phyloP scores from a whole-genome alignment of 768 basidiomycete genomes.

The Antrodiella citrinella region DNA sequence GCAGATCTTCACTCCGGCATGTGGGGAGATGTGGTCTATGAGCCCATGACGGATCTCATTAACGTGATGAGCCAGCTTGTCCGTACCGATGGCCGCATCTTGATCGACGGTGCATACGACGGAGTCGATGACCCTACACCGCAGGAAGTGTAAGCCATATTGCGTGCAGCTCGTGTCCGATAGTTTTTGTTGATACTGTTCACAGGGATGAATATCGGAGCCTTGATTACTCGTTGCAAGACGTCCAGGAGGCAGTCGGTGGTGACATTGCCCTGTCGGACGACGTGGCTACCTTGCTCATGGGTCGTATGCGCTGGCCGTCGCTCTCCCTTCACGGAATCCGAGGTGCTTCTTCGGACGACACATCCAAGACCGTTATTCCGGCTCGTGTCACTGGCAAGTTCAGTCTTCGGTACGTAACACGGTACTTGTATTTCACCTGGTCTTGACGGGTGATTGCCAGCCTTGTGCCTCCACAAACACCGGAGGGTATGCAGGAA shows the following conservation, averaged over 20 bases:
- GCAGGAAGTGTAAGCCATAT: background rate
- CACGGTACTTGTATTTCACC: background rate
- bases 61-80: slow-evolving; percentile 81
- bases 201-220: slow-evolving; percentile 59
- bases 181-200: background rate
- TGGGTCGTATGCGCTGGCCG: slow-evolving; percentile 91
- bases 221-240: slow-evolving; percentile 64
- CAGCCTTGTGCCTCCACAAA: background rate
- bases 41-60: slow-evolving; percentile 93
- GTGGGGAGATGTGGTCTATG: slow-evolving; percentile 75
- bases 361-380: slow-evolving; percentile 88
- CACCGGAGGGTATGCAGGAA: slow-evolving; percentile 19
- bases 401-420: slow-evolving; percentile 79
- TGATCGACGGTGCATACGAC: background rate
- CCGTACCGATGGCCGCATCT: slow-evolving; percentile 55
- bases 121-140: background rate
- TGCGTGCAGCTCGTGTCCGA: background rate
- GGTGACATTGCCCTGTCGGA: slow-evolving; percentile 62
- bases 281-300: slow-evolving; percentile 73
- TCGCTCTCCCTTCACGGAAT: slow-evolving; percentile 91
- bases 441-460: background rate
- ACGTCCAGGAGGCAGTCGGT: slow-evolving; percentile 75
- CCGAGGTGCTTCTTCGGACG: slow-evolving; percentile 85
- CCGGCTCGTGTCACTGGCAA: slow-evolving; percentile 85
- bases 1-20: slow-evolving; percentile 88